Base-by-base conservation (phyloP, 2,329 filamentous ascomycete species). In the Diaporthe aspalathi region DNA sequence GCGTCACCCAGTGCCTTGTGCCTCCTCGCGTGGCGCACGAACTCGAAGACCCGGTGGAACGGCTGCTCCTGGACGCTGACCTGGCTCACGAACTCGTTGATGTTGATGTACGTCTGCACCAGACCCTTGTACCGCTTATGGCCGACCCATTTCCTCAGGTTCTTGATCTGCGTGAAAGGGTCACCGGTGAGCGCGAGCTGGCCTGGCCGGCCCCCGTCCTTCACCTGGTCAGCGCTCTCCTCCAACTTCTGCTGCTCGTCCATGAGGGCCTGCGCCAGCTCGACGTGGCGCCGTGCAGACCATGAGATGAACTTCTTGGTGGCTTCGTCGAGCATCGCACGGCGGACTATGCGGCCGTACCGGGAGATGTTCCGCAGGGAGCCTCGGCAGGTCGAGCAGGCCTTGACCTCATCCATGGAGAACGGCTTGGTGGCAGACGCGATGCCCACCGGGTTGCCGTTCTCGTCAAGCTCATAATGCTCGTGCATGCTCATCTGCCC, bases 231-330 rank as follows among this genome's bases (percentile, higher is more conserved):
- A 3, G 2, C 5, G 27, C 17, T 38, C 0, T 73, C 63, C 29
- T 80, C 74, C 1, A 86, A 72, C 22, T 73, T 40, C 2, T 76
- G 68, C 32, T 81, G 72, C 3, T 74, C 68, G 2, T 62, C 38
- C 1, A 76, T 60, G 11, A 86, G 74, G 24, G 74, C 71, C 1
- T 80, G 72, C 1, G 81, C 80, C 9, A 90, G 79, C 4, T 80
- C 76, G 0, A 82, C 73, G 70, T 83, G 86, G 12, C 80, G 75
- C 8, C 73, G 75, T 9, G 70, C 62, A 0, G 87, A 83, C 81
- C 84, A 88, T 4, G 84, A 75, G n/a, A 91, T 85, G 76, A 93
- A 90, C 73, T 89, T 90, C 79, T 91, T 91, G 0, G 89, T 89
- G 0, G 87, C 83, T 76, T 92, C 87, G 68, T 93, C 89, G 0